Evolutionary conservation across 345 rosid genomes (phyloP).

Genomic region (Salix dunnii): DNA sequence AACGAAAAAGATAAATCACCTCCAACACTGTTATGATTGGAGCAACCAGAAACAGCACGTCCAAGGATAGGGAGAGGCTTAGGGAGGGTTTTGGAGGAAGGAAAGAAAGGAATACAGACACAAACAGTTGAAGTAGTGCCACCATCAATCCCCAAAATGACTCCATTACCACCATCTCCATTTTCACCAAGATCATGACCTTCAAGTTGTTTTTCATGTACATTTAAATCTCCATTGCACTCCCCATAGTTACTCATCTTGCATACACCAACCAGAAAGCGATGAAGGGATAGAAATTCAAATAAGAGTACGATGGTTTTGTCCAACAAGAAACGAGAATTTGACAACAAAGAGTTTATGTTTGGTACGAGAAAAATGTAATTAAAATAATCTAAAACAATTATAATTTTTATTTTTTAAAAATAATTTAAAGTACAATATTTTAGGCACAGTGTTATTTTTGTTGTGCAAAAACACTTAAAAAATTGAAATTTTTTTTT

Average conservation of each 20-base stretch:
- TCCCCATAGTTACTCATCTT: background rate
- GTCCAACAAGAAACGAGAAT: background rate
- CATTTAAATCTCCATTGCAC: slow-evolving; percentile 8
- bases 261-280: background rate
- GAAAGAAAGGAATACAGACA: slow-evolving; percentile 22
- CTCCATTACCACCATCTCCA: slow-evolving; percentile 10
- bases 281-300: background rate
- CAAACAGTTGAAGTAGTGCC: slow-evolving; percentile 30
- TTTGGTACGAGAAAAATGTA: background rate
- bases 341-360: background rate
- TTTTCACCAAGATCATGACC: background rate
- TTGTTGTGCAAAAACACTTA: too few relatives aligned
- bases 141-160: slow-evolving; percentile 27
- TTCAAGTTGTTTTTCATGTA: background rate
- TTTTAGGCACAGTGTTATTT: too few relatives aligned
- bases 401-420: too few relatives aligned
- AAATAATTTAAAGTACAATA: too few relatives aligned
- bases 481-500: too few relatives aligned
- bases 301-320: background rate
- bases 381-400: too few relatives aligned
- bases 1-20: background rate
- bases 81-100: slow-evolving; percentile 1
- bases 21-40: slow-evolving; percentile 27
- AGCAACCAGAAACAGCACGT: slow-evolving; percentile 24
- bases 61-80: slow-evolving; percentile 15